Evolutionary conservation across 371 early-diverging fungal species (phyloP), one percentile per base, ranked within the genome.

Genomic region (Zopfochytrium polystomum): DNA sequence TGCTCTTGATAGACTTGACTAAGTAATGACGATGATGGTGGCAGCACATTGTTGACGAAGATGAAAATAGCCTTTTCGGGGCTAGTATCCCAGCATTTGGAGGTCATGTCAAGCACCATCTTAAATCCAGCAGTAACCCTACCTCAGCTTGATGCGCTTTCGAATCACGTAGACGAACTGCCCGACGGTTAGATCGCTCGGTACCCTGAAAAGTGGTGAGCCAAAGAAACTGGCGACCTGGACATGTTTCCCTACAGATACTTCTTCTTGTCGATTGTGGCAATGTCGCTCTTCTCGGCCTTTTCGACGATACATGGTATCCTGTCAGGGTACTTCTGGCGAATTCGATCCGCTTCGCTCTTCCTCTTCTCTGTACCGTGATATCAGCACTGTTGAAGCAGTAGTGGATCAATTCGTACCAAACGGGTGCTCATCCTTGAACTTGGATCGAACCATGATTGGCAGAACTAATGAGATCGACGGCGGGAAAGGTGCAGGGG

Each of bases 11-110:
- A 96, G 48, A 96, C 89, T 44, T 89, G 78, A 22, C 85, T 86
- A 86, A 96, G 87, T 54, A 93, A 69, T 3, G 90, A 90, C 18
- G 76, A 68, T 1, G 79, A 62, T 0, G 94, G 94, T 27, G 95
- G 95, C 42, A 97, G 78, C 22, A 92, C 87, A 52, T 95, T 91
- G 79, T 96, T 94, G 57, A 96, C 95, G 81, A 95, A 98, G 62
- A 96, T 91, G 74, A 96, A 96, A 70, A 98, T 92, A 47, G 98
- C 98, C 80, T 95, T 92, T 65, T 98, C 98, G 29, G 94, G 92
- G 67, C 87, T 85, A 45, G 11, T n/a, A 47, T 49, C 49, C 2
- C n/a, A 49, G 49, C 25, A 42, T 42, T 13, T 9, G 25, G 49
- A n/a, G 7, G 22, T 7, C 7, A 48, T 22, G 48, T 22, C 23